These are phyloP conservation scores for Sporothrix pallida DNA, from an alignment of 2,329 filamentous ascomycete genomes.

Conservation along the genomic window DNA sequence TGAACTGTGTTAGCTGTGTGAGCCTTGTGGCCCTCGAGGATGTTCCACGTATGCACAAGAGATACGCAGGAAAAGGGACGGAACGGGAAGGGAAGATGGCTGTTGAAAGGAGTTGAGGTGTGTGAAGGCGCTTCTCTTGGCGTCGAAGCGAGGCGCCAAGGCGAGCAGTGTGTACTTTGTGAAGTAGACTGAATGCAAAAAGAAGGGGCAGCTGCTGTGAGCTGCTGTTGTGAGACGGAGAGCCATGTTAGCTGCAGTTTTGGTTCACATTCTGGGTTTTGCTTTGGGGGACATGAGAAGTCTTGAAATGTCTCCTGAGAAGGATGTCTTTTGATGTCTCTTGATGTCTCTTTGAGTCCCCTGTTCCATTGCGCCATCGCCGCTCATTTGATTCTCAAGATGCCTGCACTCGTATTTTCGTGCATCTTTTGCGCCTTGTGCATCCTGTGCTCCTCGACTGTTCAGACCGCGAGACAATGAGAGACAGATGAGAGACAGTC, in stretches of 20 bases:
- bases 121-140: neutral
- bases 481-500: slow-evolving; percentile 8
- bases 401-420: neutral
- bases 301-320: neutral
- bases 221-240: slow-evolving; percentile 7
- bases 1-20: neutral
- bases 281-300: neutral
- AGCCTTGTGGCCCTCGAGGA: too few species aligned
- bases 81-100: neutral
- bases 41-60: neutral
- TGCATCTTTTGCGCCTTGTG: neutral
- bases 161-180: neutral
- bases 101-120: too few species aligned
- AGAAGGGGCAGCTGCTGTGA: neutral
- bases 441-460: neutral
- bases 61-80: slow-evolving; percentile 3
- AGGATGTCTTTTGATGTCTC: neutral
- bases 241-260: neutral
- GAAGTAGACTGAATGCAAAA: neutral
- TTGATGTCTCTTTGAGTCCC: too few species aligned
- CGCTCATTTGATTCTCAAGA: neutral
- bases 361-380: slow-evolving; percentile 10
- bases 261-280: neutral
- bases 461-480: slow-evolving; percentile 10
- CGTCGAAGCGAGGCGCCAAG: neutral